Conservation (phyloP, 1,284 basidiomycete species). For the Marasmius sp. region DNA sequence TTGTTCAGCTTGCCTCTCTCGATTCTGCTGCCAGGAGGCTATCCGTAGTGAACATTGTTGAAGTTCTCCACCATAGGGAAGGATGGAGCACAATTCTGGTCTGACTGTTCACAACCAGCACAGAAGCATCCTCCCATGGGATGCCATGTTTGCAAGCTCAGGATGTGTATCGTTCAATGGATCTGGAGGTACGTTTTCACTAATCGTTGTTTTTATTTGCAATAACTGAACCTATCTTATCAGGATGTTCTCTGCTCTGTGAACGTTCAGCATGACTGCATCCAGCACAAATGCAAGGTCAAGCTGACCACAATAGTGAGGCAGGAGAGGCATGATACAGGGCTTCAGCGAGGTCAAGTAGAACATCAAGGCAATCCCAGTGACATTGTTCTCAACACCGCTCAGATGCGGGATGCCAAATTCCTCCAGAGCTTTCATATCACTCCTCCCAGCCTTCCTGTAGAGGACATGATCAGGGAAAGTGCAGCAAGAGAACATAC, state of each 20-base stretch:
- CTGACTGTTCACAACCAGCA: not conserved
- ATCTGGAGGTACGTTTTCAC: not conserved
- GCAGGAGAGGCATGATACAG: conserved; percentile 1
- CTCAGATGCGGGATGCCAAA: conserved; percentile 7
- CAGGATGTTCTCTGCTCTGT: conserved; percentile 2
- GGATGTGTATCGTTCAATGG: not conserved
- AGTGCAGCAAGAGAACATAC: no score
- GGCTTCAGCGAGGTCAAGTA: not conserved
- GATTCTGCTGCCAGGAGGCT: not conserved
- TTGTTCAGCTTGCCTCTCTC: not conserved
- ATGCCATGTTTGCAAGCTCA: not conserved
- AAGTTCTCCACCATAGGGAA: not conserved
- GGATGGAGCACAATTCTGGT: not conserved
- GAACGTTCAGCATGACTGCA: conserved; percentile 8
- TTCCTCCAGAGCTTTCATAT: conserved; percentile 1
- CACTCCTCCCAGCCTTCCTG: no score
- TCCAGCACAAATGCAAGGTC: not conserved
- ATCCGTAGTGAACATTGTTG: not conserved
- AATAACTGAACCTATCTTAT: not conserved
- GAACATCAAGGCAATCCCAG: not conserved
- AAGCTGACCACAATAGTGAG: not conserved
- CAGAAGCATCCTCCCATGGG: not conserved
- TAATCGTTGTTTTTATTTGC: not conserved
- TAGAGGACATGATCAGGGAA: no score
- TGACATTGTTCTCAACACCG: conserved; percentile 5